A percentile compares a stretch with the other conserved stretches of the same genome.
phyloP scores from a whole-genome alignment of 768 basidiomycete genomes.

The Pleurotus sapidus region DNA sequence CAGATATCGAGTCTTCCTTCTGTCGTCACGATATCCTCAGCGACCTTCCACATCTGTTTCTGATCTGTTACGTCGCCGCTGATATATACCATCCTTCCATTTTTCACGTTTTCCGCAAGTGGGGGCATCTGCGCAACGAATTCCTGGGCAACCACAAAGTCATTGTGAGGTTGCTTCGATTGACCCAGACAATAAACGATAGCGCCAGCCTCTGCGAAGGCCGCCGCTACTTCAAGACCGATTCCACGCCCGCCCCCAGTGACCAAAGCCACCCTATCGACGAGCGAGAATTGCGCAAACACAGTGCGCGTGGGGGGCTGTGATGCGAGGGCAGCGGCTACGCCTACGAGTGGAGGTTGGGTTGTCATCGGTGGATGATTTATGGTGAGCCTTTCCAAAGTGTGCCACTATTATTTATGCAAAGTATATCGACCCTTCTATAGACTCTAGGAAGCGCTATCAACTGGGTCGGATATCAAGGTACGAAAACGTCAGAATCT shows the following conservation, averaged over 20 bases:
- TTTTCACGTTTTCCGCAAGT: conserved; percentile 15
- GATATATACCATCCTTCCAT: conserved; percentile 42
- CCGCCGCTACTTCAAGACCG: conserved; percentile 57
- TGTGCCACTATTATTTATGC: no score
- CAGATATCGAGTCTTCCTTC: conserved; percentile 66
- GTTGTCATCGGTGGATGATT: no score
- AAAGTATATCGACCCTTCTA: no score
- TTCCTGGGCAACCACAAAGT: conserved; percentile 45
- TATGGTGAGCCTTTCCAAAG: no score
- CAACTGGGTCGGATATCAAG: no score
- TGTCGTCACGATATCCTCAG: conserved; percentile 50
- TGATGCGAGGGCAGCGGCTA: conserved; percentile 19
- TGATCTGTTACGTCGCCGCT: conserved; percentile 59
- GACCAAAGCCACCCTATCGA: conserved; percentile 34
- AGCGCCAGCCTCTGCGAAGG: conserved; percentile 53
- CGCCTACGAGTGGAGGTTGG: conserved; percentile 1
- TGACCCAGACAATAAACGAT: conserved; percentile 66
- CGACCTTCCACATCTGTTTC: conserved; percentile 37
- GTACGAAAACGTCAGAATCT: no score
- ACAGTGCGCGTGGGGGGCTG: conserved; percentile 31
- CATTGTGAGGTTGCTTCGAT: conserved; percentile 39
- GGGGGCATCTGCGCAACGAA: conserved; percentile 35
- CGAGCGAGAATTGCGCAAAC: conserved; percentile 33
- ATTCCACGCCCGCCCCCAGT: conserved; percentile 44
- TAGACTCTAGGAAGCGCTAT: no score